A percentile compares a stretch with the other conserved stretches of the same genome.
Evolutionary conservation across 257 asterid genomes (phyloP).

Genomic region (Linaria vulgaris): DNA sequence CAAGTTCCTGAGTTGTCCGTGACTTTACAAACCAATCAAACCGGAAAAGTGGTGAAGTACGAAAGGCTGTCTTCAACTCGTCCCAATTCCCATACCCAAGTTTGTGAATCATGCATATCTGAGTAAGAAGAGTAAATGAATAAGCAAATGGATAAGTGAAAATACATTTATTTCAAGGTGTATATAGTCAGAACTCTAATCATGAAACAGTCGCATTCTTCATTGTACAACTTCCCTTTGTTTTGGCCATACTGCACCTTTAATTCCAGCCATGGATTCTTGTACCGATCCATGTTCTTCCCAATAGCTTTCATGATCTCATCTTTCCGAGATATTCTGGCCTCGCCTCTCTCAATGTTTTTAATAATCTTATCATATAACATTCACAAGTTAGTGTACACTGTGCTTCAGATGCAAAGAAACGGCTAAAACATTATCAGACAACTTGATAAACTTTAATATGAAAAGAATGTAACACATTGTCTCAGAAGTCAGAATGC

Average conservation of each 20-base stretch:
- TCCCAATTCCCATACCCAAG: constrained; percentile 99
- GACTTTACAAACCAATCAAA: constrained; percentile 99
- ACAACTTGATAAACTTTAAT: too few relatives aligned
- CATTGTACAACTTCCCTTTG: constrained; percentile 97
- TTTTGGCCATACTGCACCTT: constrained; percentile 98
- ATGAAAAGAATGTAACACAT: too few relatives aligned
- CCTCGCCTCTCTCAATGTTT: constrained; percentile 97
- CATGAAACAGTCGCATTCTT: constrained; percentile 99
- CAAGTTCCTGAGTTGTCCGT: constrained; percentile 96
- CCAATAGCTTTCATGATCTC: constrained; percentile 99
- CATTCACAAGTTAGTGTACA: constrained; percentile 21
- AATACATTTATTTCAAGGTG: not conserved
- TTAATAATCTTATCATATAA: constrained; percentile 78
- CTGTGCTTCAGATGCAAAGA: constrained; percentile 1
- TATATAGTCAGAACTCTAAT: constrained; percentile 36
- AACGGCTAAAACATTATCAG: too few relatives aligned
- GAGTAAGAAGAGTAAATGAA: constrained; percentile 1
- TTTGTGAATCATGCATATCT: constrained; percentile 98
- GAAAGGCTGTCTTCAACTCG: constrained; percentile 94
- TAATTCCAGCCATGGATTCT: constrained; percentile 96
- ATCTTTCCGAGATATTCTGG: constrained; percentile 90
- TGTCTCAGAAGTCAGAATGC: too few relatives aligned
- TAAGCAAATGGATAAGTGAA: too few relatives aligned
- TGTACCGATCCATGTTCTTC: constrained; percentile 91
- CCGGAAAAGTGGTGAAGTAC: constrained; percentile 91